A percentile compares a stretch with the other conserved stretches of the same genome.
phyloP scores from a whole-genome alignment of 768 basidiomycete genomes.

The Phaeotremella skinneri region DNA sequence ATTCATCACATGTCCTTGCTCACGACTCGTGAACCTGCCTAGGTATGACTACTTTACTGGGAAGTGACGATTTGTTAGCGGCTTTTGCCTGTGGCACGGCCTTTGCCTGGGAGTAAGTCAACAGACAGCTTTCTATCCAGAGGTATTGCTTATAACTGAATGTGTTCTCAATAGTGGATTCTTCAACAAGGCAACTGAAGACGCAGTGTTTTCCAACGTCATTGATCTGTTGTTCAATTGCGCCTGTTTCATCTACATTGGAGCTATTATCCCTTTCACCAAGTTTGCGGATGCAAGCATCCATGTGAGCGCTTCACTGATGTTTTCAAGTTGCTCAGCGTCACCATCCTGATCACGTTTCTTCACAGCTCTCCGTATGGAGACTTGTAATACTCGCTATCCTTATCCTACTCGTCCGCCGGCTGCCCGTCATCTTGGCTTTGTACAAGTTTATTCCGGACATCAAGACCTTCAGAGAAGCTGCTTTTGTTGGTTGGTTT shows the following conservation, averaged over 20 bases:
- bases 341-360: neutral
- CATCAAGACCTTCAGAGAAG: constrained; percentile 89
- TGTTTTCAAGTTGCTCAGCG: neutral
- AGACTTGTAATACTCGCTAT: constrained; percentile 79
- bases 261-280: constrained; percentile 94
- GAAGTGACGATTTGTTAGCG: constrained; percentile 89
- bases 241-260: constrained; percentile 88
- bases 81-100: constrained; percentile 93
- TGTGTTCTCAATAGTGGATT: constrained; percentile 36
- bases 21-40: constrained; percentile 66
- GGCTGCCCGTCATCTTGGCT: constrained; percentile 78
- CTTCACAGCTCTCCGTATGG: constrained; percentile 65
- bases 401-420: constrained; percentile 73
- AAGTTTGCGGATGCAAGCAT: constrained; percentile 66
- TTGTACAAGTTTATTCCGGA: constrained; percentile 93
- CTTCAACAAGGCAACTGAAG: constrained; percentile 75
- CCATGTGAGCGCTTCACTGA: constrained; percentile 50
- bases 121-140: constrained; percentile 58
- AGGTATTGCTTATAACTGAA: neutral
- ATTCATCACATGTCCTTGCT: neutral
- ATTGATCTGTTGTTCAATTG: constrained; percentile 92
- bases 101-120: constrained; percentile 95
- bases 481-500: constrained; percentile 91
- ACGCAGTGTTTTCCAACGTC: constrained; percentile 91
- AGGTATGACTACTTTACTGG: constrained; percentile 78